These are phyloP conservation scores for Crithidia thermophila DNA, from an alignment of 208 protist genomes.

Conservation along the genomic window DNA sequence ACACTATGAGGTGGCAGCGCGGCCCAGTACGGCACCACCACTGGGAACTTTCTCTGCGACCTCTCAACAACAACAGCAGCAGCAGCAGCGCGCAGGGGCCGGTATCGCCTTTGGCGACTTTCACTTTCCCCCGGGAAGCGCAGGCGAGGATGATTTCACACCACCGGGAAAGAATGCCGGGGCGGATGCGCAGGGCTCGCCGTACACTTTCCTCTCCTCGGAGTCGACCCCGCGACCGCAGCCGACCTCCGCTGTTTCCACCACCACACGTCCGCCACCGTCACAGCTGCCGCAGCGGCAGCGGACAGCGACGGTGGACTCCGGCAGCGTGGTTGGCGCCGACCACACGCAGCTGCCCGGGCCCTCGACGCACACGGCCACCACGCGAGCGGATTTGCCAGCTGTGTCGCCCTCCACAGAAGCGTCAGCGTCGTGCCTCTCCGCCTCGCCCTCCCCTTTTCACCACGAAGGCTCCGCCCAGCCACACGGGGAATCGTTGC, in stretches of 20 bases:
- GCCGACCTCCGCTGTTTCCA: not conserved
- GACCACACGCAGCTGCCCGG: constrained; percentile 15
- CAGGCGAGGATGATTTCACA: no score
- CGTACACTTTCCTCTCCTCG: constrained; percentile 12
- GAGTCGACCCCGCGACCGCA: not conserved
- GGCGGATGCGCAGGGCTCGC: not conserved
- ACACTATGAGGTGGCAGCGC: not conserved
- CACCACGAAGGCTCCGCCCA: not conserved
- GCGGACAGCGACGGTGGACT: not conserved
- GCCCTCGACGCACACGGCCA: not conserved
- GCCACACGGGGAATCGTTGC: not conserved
- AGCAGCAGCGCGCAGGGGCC: not conserved
- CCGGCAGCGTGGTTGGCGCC: not conserved
- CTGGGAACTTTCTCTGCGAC: no score
- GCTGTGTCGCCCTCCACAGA: not conserved
- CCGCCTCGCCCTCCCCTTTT: not conserved
- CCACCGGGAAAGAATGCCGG: no score
- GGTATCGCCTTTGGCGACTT: not conserved
- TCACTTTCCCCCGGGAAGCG: not conserved
- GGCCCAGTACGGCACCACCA: not conserved
- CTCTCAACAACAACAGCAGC: no score
- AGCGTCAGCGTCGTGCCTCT: not conserved
- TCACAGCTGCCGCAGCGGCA: not conserved
- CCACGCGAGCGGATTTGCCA: not conserved
- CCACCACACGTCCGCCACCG: not conserved